Percentiles rank a stretch among this genome's conserved stretches.
Conservation (phyloP, 2,329 filamentous ascomycete species). For the Thelonectria olida region DNA sequence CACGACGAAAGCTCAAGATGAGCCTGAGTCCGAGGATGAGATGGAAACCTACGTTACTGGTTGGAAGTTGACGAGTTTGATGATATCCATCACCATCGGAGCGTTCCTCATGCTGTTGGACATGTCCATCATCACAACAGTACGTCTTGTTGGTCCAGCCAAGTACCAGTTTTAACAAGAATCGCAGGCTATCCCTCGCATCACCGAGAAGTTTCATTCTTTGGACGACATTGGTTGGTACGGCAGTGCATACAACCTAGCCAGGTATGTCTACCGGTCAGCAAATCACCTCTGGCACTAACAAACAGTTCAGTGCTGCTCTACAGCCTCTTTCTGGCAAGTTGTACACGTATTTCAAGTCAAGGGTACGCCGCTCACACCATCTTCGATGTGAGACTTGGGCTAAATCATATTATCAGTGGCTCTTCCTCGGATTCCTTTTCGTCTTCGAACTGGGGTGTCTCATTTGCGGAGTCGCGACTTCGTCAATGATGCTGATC, state of each 20-base stretch:
- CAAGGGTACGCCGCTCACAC: slow-evolving; percentile 24
- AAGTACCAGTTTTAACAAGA: not conserved
- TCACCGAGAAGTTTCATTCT: slow-evolving; percentile 60
- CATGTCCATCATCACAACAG: slow-evolving; percentile 62
- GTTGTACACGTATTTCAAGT: slow-evolving; percentile 52
- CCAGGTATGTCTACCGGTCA: slow-evolving; percentile 44
- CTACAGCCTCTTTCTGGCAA: slow-evolving; percentile 63
- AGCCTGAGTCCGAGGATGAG: slow-evolving; percentile 15
- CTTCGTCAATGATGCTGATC: slow-evolving; percentile 57
- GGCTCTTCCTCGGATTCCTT: slow-evolving; percentile 42
- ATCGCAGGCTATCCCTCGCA: slow-evolving; percentile 55
- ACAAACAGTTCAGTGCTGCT: slow-evolving; percentile 49
- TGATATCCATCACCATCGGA: slow-evolving; percentile 51
- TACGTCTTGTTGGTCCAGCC: slow-evolving; percentile 31
- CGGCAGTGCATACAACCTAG: slow-evolving; percentile 58
- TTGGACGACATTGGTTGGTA: slow-evolving; percentile 66
- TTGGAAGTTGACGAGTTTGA: slow-evolving; percentile 46
- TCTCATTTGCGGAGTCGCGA: slow-evolving; percentile 57
- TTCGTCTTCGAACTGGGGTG: slow-evolving; percentile 52
- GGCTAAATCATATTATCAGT: slow-evolving; percentile 24
- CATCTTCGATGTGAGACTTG: slow-evolving; percentile 47
- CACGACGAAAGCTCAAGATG: slow-evolving; percentile 10
- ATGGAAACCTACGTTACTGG: slow-evolving; percentile 34
- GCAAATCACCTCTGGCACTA: slow-evolving; percentile 36
- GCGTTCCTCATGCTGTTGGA: slow-evolving; percentile 61